Conservation (phyloP, 257 asterid genomes). For the Apocynum venetum region DNA sequence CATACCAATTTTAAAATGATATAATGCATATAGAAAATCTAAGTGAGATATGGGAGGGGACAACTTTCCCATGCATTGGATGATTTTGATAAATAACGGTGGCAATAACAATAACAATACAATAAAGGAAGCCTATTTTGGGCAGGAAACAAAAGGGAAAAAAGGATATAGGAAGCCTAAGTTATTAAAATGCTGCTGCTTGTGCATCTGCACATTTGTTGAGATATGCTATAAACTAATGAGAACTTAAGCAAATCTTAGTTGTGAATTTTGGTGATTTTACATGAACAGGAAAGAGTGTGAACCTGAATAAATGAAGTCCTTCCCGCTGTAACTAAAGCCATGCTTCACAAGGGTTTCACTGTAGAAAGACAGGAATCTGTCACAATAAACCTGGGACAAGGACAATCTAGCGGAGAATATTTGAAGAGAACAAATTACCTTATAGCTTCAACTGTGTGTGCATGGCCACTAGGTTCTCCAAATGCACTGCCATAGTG, state of each 20-base stretch:
- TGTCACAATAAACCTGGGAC: slow-evolving; percentile 20
- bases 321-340: slow-evolving; percentile 91
- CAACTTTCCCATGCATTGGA: background rate
- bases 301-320: slow-evolving; percentile 81
- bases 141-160: background rate
- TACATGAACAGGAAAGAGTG: slow-evolving; percentile 3
- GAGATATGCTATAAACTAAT: background rate
- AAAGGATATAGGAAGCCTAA: background rate
- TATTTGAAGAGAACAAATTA: slow-evolving; percentile 19
- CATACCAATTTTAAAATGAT: background rate
- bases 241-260: background rate
- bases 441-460: slow-evolving; percentile 88
- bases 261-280: background rate
- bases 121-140: background rate
- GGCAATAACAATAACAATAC: background rate
- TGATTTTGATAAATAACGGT: background rate
- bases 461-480: slow-evolving; percentile 98
- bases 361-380: slow-evolving; percentile 38
- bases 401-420: background rate
- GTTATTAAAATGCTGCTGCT: background rate
- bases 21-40: background rate
- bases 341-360: slow-evolving; percentile 94
- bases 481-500: slow-evolving; percentile 99
- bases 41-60: background rate
- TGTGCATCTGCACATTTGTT: background rate